These are phyloP conservation scores for Phyllosticta citriasiana DNA, from an alignment of 2,329 filamentous ascomycete genomes.

Conservation along the genomic window DNA sequence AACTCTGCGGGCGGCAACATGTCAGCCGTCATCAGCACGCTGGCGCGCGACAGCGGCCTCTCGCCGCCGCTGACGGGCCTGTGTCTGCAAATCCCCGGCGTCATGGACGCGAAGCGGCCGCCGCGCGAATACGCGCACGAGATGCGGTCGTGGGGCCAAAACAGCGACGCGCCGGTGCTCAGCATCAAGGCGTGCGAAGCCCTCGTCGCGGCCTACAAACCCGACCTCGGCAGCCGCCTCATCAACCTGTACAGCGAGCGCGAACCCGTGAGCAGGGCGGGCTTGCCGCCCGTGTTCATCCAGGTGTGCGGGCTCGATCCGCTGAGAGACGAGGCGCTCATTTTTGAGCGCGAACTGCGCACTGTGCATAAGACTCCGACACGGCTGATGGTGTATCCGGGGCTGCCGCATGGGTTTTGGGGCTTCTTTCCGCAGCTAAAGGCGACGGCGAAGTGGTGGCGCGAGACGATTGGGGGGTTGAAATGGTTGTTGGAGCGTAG, in stretches of 20 bases:
- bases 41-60: slow-evolving; percentile 14
- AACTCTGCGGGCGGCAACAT: slow-evolving; percentile 15
- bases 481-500: slow-evolving; percentile 1
- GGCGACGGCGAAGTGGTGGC: slow-evolving; percentile 13
- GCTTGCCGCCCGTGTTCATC: slow-evolving; percentile 40
- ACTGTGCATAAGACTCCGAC: slow-evolving; percentile 36
- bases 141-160: slow-evolving; percentile 14
- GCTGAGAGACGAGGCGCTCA: slow-evolving; percentile 42
- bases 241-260: slow-evolving; percentile 12
- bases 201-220: slow-evolving; percentile 19
- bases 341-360: slow-evolving; percentile 41
- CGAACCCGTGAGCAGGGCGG: neutral
- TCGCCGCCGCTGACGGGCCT: slow-evolving; percentile 15
- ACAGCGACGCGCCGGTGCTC: slow-evolving; percentile 14
- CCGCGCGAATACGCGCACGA: slow-evolving; percentile 14
- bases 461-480: slow-evolving; percentile 1
- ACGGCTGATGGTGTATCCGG: slow-evolving; percentile 34
- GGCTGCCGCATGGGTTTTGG: slow-evolving; percentile 34
- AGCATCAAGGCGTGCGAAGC: slow-evolving; percentile 4
- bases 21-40: slow-evolving; percentile 13
- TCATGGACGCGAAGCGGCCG: slow-evolving; percentile 19
- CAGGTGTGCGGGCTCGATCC: slow-evolving; percentile 42
- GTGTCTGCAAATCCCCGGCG: slow-evolving; percentile 8
- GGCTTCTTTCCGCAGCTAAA: slow-evolving; percentile 23
- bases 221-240: slow-evolving; percentile 21